Percentiles rank a stretch among this genome's conserved stretches.
Conservation (phyloP, 768 basidiomycete genomes). For the Sporobolomyces pararoseus region DNA sequence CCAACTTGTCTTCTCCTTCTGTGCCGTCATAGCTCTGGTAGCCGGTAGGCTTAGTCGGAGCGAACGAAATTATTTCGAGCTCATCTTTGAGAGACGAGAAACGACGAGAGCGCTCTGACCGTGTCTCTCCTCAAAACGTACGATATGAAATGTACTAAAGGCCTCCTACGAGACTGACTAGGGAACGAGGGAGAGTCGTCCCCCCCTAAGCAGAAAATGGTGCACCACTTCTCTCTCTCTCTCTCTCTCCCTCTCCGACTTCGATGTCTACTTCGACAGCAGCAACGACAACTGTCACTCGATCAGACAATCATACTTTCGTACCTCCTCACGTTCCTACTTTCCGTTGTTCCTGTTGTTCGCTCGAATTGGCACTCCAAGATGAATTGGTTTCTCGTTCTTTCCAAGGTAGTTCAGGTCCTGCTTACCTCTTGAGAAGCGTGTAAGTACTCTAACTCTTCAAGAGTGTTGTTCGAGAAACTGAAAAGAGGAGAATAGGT, state of each 20-base stretch:
- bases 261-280: not conserved
- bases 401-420: slow-evolving; percentile 21
- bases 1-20: no score
- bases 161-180: no score
- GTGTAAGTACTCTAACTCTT: slow-evolving; percentile 7
- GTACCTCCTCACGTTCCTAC: slow-evolving; percentile 21
- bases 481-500: not conserved
- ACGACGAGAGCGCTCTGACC: no score
- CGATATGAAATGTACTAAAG: no score
- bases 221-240: not conserved
- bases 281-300: not conserved
- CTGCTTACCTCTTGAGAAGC: slow-evolving; percentile 19
- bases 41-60: no score
- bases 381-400: slow-evolving; percentile 32
- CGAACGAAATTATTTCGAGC: no score
- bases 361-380: slow-evolving; percentile 23
- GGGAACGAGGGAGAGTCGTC: no score
- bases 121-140: no score
- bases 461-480: no score
- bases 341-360: slow-evolving; percentile 20
- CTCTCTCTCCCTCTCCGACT: not conserved
- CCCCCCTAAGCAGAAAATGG: not conserved
- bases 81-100: no score
- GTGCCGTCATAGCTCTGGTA: no score
- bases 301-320: slow-evolving; percentile 9